Conservation (phyloP, 768 basidiomycete genomes). For the Boletus sensibilis region DNA sequence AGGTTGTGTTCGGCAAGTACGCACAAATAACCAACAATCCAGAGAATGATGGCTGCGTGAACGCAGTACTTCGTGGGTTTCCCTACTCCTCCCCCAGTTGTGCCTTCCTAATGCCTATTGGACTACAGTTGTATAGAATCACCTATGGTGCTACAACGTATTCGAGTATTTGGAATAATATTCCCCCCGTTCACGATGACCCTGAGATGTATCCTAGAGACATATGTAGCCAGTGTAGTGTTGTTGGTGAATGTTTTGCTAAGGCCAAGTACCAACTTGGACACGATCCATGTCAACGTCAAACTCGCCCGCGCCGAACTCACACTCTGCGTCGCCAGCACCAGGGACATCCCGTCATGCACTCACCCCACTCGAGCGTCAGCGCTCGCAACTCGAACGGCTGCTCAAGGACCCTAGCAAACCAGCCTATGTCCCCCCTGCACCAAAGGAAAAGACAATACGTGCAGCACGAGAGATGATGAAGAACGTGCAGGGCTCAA, state of each 20-base stretch:
- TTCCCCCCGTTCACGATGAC: not conserved
- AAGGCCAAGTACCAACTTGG: not conserved
- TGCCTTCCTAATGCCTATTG: slow-evolving; percentile 4
- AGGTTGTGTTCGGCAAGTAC: slow-evolving; percentile 91
- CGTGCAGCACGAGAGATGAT: slow-evolving; percentile 91
- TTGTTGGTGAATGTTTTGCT: slow-evolving; percentile 26
- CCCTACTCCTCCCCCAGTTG: not conserved
- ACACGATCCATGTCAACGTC: slow-evolving; percentile 28
- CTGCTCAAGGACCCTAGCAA: slow-evolving; percentile 89
- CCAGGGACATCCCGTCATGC: slow-evolving; percentile 43
- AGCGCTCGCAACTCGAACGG: slow-evolving; percentile 72
- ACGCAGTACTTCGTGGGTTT: slow-evolving; percentile 83
- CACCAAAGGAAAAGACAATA: slow-evolving; percentile 79
- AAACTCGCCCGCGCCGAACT: slow-evolving; percentile 29
- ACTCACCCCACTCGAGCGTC: slow-evolving; percentile 49
- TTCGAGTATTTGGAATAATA: not conserved
- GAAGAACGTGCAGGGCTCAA: slow-evolving; percentile 99
- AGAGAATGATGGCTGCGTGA: slow-evolving; percentile 96
- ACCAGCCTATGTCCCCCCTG: slow-evolving; percentile 72
- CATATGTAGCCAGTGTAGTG: slow-evolving; percentile 7
- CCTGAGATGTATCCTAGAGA: slow-evolving; percentile 15
- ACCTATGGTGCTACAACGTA: not conserved
- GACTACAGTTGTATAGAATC: slow-evolving; percentile 27
- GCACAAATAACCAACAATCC: slow-evolving; percentile 94
- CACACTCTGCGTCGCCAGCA: slow-evolving; percentile 33